phyloP scores from a whole-genome alignment of 208 protist genomes.

The Leptomonas pyrrhocoris region DNA sequence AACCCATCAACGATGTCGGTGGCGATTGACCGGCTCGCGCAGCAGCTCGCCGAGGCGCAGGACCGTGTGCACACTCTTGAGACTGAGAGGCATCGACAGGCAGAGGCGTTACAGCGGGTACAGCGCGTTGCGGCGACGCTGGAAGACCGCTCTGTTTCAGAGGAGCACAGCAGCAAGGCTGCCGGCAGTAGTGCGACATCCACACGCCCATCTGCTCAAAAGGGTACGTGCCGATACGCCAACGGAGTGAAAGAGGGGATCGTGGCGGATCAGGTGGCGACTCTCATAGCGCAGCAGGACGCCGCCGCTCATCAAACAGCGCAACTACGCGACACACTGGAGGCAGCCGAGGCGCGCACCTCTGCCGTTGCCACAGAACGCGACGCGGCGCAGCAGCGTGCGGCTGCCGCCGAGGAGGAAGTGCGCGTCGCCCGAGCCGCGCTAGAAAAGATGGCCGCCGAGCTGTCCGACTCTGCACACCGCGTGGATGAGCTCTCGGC shows the following conservation, averaged over 20 bases:
- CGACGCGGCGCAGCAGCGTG: not conserved
- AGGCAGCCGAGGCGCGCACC: not conserved
- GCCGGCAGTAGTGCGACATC: not conserved
- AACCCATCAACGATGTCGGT: not conserved
- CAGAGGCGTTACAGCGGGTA: conserved; percentile 25
- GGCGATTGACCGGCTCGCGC: conserved; percentile 15
- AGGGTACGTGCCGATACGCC: too few species aligned
- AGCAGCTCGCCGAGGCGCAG: conserved; percentile 22
- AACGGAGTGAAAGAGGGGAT: too few species aligned
- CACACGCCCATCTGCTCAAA: too few species aligned
- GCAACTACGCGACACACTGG: not conserved
- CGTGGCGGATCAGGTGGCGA: too few species aligned
- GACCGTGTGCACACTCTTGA: conserved; percentile 10
- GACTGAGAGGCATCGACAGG: conserved; percentile 1
- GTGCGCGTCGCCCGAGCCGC: conserved; percentile 2
- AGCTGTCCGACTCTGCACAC: not conserved
- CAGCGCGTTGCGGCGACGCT: not conserved
- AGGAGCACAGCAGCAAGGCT: not conserved
- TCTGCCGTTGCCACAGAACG: not conserved
- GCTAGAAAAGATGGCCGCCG: conserved; percentile 8
- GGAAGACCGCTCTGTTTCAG: not conserved
- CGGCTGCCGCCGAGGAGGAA: conserved; percentile 9
- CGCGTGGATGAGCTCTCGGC: not conserved
- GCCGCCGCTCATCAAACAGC: not conserved
- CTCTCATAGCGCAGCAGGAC: too few species aligned